Evolutionary conservation across 2,329 filamentous ascomycete genomes (phyloP).

Genomic region (Ophiocordyceps camponoti-rufipedis): DNA sequence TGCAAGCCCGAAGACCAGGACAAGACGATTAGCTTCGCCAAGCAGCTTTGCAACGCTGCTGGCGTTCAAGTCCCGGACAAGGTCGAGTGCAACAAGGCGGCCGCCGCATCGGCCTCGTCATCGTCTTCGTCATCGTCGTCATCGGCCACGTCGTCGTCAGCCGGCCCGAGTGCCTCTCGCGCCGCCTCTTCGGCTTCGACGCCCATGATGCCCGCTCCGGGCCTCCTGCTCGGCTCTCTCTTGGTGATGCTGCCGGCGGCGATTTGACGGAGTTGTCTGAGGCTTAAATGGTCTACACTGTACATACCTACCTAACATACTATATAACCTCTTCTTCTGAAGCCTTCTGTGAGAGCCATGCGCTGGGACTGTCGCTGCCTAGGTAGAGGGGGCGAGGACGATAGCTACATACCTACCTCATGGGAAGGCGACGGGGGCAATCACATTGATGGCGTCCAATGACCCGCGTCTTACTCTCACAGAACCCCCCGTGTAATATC

Average conservation of each 20-base stretch:
- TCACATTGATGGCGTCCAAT: too few species aligned
- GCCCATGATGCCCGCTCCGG: conserved; percentile 1
- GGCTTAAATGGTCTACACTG: background rate
- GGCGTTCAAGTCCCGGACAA: conserved; percentile 17
- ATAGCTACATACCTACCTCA: too few species aligned
- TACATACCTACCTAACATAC: background rate
- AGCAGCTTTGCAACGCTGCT: conserved; percentile 17
- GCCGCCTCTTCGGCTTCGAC: conserved; percentile 1
- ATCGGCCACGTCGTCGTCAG: too few species aligned
- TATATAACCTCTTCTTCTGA: too few species aligned
- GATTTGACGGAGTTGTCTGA: background rate
- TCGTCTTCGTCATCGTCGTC: too few species aligned
- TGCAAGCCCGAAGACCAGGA: conserved; percentile 16
- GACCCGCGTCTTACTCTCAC: too few species aligned
- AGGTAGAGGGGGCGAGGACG: too few species aligned
- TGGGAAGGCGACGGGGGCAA: too few species aligned
- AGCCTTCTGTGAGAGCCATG: too few species aligned
- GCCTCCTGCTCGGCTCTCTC: conserved; percentile 9
- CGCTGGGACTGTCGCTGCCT: too few species aligned
- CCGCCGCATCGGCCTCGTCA: background rate
- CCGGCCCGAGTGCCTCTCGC: background rate
- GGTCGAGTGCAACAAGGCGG: conserved; percentile 14
- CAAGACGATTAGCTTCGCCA: conserved; percentile 17
- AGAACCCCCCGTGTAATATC: too few species aligned
- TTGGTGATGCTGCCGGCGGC: conserved; percentile 1